phyloP scores from a whole-genome alignment of 2,329 filamentous ascomycete species.

The Tolypocladium endophyticum region DNA sequence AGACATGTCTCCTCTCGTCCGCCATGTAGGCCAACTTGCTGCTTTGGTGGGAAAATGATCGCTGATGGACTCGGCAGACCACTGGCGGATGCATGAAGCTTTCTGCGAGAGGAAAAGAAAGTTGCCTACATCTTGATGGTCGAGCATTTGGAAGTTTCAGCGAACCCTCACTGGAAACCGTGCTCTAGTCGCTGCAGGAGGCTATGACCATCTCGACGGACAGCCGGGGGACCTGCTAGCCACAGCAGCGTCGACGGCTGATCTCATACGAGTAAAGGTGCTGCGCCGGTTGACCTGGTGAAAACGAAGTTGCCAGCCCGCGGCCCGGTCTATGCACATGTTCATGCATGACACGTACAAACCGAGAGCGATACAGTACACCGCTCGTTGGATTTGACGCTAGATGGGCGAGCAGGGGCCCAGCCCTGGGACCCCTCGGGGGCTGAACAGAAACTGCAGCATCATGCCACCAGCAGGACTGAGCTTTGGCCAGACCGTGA shows the following conservation, averaged over 20 bases:
- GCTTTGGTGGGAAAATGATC: too few relatives aligned
- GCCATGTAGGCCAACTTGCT: neutral
- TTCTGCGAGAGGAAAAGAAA: neutral
- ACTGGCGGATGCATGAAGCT: neutral
- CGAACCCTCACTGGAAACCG: neutral
- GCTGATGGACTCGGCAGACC: neutral
- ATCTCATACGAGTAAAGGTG: neutral
- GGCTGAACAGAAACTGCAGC: neutral
- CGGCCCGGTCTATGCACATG: neutral
- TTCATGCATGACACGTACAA: neutral
- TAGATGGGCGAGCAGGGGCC: neutral
- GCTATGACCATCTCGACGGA: neutral
- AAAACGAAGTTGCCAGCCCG: neutral
- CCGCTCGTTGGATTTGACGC: slow-evolving; percentile 1
- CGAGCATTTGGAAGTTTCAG: neutral
- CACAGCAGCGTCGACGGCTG: neutral
- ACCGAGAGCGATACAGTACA: neutral
- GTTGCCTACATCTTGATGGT: neutral
- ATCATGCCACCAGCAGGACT: neutral
- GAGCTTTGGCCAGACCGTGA: neutral
- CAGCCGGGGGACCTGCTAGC: neutral
- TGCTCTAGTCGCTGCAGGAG: neutral
- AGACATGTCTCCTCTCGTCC: neutral
- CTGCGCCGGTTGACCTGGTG: neutral
- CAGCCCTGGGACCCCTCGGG: neutral